Evolutionary conservation across 2,329 filamentous ascomycete genomes (phyloP), one percentile per base, ranked within the genome.

Genomic region (Aspergillus terreus): DNA sequence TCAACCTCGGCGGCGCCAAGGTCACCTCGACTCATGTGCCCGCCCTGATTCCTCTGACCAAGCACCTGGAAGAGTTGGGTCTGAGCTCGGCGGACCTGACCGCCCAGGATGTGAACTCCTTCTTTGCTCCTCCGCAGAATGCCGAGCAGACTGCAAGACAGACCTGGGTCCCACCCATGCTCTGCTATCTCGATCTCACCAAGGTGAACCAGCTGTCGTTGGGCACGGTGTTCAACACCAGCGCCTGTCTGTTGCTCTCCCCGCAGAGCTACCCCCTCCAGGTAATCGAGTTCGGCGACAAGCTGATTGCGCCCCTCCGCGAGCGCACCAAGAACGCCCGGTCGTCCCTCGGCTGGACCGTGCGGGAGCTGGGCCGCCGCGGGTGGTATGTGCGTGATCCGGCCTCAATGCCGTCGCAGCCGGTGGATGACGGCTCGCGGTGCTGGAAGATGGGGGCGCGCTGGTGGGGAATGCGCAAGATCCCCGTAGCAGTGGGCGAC

Each of bases 361-460:
- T 86, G 6, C 85, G 83, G 47, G 87, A 92, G 45, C 63, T 78
- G 57, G 85, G 86, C 53, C 82, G 86, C 41, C 82, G 66, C 81
- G 87, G 86, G 67, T 92, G 69, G 87, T 91, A 70, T 74, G 85
- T 76, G 30, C 70, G 76, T 10, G 71, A 75, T 49, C 73, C 72
- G 4, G 57, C 63, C 4, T 69, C 56, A 60, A 75, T 65, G 55
- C 61, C 62, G 44, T 57, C 58, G 46, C 58, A 59, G 49, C 54
- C 52, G 27, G 46, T 61, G 1, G 83, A 87, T 64, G 80, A 85
- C 59, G 83, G 83, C 1, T 70, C 75, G 44, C 76, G 85, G 30
- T 73, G 76, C 62, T 94, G 89, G 89, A 94, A 94, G 76, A 87
- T 90, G 86, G 89, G 89, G 30, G 88, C 88, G 45, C 82, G 83